phyloP scores from a whole-genome alignment of 2,329 filamentous ascomycete genomes.

The Ophiostoma populinum region DNA sequence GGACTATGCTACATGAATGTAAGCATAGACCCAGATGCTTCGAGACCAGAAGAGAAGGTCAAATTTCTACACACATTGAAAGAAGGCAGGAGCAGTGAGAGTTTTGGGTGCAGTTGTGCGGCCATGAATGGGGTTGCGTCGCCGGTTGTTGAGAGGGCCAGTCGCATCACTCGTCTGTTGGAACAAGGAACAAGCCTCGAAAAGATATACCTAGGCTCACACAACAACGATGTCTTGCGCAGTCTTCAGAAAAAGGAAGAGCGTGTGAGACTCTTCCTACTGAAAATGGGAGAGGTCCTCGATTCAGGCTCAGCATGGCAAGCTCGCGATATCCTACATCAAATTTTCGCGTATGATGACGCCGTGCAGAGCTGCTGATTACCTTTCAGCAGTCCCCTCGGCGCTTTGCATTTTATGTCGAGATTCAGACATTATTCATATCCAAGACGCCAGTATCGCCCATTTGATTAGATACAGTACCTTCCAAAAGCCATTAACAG shows the following conservation, averaged over 20 bases:
- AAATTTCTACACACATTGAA: conserved; percentile 58
- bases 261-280: conserved; percentile 41
- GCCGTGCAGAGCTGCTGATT: too few relatives aligned
- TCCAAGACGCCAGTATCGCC: too few relatives aligned
- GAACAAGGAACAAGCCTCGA: conserved; percentile 61
- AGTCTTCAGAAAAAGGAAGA: conserved; percentile 50
- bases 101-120: conserved; percentile 76
- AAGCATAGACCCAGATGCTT: conserved; percentile 33
- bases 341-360: too few relatives aligned
- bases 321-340: too few relatives aligned
- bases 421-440: too few relatives aligned
- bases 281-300: conserved; percentile 6
- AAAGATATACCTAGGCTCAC: conserved; percentile 51
- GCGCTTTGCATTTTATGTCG: too few relatives aligned
- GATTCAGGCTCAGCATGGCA: not conserved
- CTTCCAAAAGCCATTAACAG: too few relatives aligned
- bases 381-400: too few relatives aligned
- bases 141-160: conserved; percentile 57
- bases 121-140: conserved; percentile 67
- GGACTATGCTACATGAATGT: conserved; percentile 58
- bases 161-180: conserved; percentile 51
- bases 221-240: conserved; percentile 38
- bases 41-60: conserved; percentile 41
- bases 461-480: too few relatives aligned
- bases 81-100: conserved; percentile 54